Conservation (phyloP, 1,284 basidiomycete species). For the Vanrija sp. region DNA sequence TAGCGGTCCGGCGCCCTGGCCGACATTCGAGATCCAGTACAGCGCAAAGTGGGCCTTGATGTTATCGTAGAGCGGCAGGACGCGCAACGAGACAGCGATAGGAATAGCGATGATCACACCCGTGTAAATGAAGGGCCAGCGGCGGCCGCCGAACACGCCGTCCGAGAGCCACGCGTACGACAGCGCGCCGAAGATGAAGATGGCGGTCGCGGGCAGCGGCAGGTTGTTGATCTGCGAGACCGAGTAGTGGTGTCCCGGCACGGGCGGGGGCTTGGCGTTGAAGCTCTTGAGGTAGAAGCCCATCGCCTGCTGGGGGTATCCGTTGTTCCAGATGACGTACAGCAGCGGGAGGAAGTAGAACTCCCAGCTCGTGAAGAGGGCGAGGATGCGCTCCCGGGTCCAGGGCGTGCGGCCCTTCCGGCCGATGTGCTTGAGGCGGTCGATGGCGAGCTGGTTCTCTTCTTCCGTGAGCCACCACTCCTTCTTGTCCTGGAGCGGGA, state of each 20-base stretch:
- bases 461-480: conserved; percentile 26
- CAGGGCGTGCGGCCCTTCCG: conserved; percentile 23
- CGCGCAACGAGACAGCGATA: conserved; percentile 22
- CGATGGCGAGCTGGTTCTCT: conserved; percentile 28
- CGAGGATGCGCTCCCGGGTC: conserved; percentile 19
- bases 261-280: conserved; percentile 30
- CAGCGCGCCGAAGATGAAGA: conserved; percentile 30
- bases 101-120: conserved; percentile 25
- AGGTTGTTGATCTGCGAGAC: conserved; percentile 35
- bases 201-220: conserved; percentile 28
- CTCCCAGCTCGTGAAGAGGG: conserved; percentile 32
- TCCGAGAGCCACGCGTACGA: conserved; percentile 38
- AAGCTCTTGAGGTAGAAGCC: conserved; percentile 40
- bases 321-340: conserved; percentile 37
- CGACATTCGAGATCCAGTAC: conserved; percentile 24
- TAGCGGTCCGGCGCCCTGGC: conserved; percentile 9
- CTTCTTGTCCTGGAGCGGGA: conserved; percentile 29
- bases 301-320: conserved; percentile 27
- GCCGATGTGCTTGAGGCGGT: conserved; percentile 20
- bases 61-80: conserved; percentile 32
- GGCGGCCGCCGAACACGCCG: conserved; percentile 28
- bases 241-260: conserved; percentile 28
- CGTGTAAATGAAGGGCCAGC: conserved; percentile 37
- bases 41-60: conserved; percentile 24
- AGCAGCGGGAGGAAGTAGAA: conserved; percentile 34